Conservation (phyloP, 768 basidiomycete genomes). For the Steccherinum ochraceum region DNA sequence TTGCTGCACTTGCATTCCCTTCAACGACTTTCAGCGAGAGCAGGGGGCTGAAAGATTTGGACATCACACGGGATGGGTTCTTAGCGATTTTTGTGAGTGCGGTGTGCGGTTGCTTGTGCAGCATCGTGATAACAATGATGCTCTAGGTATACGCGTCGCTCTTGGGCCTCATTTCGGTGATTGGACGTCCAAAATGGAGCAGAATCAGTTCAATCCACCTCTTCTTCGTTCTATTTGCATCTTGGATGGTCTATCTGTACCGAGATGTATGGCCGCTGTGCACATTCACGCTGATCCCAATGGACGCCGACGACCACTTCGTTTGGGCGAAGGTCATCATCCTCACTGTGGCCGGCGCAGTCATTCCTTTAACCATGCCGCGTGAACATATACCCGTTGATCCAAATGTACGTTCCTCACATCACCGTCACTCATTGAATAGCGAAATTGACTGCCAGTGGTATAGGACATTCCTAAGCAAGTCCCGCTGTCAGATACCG, state of each 20-base stretch:
- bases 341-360: slow-evolving; percentile 34
- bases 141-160: slow-evolving; percentile 16
- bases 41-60: too few relatives aligned
- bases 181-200: slow-evolving; percentile 4
- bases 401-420: slow-evolving; percentile 29
- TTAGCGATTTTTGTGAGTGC: too few relatives aligned
- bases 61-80: too few relatives aligned
- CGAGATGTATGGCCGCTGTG: slow-evolving; percentile 54
- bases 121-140: too few relatives aligned
- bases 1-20: slow-evolving; percentile 32
- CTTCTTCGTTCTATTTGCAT: slow-evolving; percentile 39
- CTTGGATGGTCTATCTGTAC: slow-evolving; percentile 44
- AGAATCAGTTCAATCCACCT: slow-evolving; percentile 35
- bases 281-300: slow-evolving; percentile 42
- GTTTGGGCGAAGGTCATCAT: slow-evolving; percentile 49
- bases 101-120: too few relatives aligned
- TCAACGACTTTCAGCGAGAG: too few relatives aligned
- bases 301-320: slow-evolving; percentile 38
- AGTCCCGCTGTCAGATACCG: slow-evolving; percentile 29
- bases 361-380: slow-evolving; percentile 50
- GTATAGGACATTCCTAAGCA: slow-evolving; percentile 11
- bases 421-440: not conserved
- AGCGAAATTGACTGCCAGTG: not conserved
- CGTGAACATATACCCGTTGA: slow-evolving; percentile 51
- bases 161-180: slow-evolving; percentile 13